These are phyloP conservation scores for Barbarea vulgaris DNA, from an alignment of 345 rosid species.

Conservation along the genomic window DNA sequence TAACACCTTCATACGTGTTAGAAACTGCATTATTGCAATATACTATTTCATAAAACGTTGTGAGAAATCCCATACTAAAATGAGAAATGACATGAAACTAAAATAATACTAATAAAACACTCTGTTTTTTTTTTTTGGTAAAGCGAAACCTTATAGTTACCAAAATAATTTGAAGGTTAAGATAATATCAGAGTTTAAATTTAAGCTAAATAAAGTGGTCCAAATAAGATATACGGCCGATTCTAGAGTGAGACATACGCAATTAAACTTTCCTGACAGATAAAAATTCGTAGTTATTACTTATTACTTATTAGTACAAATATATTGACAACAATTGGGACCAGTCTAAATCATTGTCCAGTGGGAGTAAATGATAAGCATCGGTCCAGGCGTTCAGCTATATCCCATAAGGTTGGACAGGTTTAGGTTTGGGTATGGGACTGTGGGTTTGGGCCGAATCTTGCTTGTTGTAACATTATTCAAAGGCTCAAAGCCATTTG, in stretches of 20 bases:
- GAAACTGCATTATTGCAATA: background rate
- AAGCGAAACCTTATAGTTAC: background rate
- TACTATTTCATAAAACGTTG: background rate
- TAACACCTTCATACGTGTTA: background rate
- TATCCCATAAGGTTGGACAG: background rate
- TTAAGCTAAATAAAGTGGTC: background rate
- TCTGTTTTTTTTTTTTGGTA: too few species aligned
- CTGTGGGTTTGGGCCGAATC: background rate
- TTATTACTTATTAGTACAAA: too few species aligned
- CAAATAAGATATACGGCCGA: background rate
- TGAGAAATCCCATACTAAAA: background rate
- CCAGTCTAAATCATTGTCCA: background rate
- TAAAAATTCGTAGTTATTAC: background rate
- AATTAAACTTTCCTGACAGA: background rate
- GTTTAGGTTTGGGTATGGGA: background rate
- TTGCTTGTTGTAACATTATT: background rate
- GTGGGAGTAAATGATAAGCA: background rate
- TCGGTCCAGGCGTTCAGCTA: background rate
- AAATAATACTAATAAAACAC: background rate
- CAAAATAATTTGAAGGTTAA: background rate
- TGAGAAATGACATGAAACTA: background rate
- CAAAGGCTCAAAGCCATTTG: too few species aligned
- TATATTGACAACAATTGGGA: too few species aligned
- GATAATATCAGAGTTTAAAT: background rate
- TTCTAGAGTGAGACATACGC: background rate